Evolutionary conservation across 2,329 filamentous ascomycete genomes (phyloP).

Genomic region (Aspergillus sojae): DNA sequence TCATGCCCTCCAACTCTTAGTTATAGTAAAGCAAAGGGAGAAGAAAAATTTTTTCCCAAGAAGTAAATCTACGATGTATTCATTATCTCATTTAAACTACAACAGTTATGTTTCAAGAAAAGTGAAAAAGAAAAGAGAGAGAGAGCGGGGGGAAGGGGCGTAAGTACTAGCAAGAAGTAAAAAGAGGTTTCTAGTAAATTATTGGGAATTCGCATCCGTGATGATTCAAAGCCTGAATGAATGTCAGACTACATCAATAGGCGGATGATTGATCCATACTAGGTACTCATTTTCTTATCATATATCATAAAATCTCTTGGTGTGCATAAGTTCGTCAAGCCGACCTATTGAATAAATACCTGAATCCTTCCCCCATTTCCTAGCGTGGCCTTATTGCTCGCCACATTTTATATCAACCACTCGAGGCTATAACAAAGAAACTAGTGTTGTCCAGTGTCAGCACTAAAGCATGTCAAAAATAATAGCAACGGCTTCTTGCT

Average conservation of each 20-base stretch:
- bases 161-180: neutral
- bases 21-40: no score
- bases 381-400: neutral
- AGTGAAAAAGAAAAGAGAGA: no score
- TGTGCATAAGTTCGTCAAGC: neutral
- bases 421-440: neutral
- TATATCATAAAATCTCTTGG: neutral
- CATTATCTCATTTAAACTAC: neutral
- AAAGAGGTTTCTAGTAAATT: neutral
- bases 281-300: neutral
- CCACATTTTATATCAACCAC: no score
- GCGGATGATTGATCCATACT: no score
- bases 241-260: neutral
- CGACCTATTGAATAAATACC: neutral
- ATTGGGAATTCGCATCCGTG: neutral
- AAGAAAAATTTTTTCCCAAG: neutral
- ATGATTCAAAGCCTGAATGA: neutral
- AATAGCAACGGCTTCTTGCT: neutral
- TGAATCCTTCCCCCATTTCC: neutral
- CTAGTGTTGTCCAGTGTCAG: no score
- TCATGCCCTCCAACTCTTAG: neutral
- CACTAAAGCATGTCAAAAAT: neutral
- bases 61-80: neutral
- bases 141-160: no score
- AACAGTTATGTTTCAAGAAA: neutral